Conservation (phyloP, 176 grass and related monocot genomes). For the Oryza rufipogon region DNA sequence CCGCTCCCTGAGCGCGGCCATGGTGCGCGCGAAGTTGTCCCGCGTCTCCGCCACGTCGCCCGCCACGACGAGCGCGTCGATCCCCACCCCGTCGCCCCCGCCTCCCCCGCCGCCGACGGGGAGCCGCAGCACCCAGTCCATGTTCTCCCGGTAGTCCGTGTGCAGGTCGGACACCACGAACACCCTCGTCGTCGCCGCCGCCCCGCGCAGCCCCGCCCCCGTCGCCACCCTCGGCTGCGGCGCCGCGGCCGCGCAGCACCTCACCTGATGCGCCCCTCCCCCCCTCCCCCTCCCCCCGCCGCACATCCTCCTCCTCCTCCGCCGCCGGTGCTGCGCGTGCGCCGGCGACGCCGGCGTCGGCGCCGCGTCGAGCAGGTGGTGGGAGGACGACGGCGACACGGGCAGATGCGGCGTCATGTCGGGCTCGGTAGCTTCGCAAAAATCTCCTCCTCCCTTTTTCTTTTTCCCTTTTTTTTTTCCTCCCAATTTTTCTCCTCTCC, state of each 20-base stretch:
- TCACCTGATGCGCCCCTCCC: background rate
- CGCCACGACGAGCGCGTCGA: slow-evolving; percentile 81
- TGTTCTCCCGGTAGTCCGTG: slow-evolving; percentile 91
- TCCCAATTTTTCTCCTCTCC: background rate
- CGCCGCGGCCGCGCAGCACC: slow-evolving; percentile 42
- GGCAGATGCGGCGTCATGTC: slow-evolving; percentile 65
- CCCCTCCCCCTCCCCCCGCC: background rate
- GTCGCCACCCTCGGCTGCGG: slow-evolving; percentile 16
- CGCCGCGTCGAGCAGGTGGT: slow-evolving; percentile 43
- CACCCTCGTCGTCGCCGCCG: slow-evolving; percentile 46
- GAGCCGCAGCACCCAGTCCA: slow-evolving; percentile 88
- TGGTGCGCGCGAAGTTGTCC: slow-evolving; percentile 70
- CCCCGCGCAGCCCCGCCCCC: background rate
- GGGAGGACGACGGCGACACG: slow-evolving; percentile 10
- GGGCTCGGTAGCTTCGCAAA: slow-evolving; percentile 19
- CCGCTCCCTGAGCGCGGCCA: slow-evolving; percentile 63
- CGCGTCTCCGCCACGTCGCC: slow-evolving; percentile 87
- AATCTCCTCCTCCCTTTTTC: background rate
- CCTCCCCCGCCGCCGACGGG: slow-evolving; percentile 28
- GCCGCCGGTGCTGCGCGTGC: slow-evolving; percentile 31
- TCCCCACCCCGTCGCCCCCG: background rate
- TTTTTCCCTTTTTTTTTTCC: no score
- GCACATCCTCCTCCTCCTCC: slow-evolving; percentile 23
- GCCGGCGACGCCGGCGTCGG: background rate
- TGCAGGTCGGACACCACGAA: slow-evolving; percentile 94